Conservation (phyloP, 1,284 basidiomycete species). For the Stygiomarasmius scandens region DNA sequence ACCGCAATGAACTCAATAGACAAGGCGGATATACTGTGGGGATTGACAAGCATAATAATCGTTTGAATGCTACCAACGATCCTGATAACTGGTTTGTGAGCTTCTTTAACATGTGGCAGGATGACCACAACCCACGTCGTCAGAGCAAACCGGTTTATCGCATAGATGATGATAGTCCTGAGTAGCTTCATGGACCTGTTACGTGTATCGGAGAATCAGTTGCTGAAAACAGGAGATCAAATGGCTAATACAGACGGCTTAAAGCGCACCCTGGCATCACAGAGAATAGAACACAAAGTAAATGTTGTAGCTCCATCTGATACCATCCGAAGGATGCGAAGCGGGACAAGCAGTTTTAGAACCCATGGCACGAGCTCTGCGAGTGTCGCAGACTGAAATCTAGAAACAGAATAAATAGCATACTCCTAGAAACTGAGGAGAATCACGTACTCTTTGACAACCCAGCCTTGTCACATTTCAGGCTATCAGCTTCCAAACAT, state of each 20-base stretch:
- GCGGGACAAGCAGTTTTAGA: background rate
- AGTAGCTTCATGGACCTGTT: background rate
- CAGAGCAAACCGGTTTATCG: background rate
- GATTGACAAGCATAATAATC: background rate
- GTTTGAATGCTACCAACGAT: background rate
- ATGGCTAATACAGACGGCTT: background rate
- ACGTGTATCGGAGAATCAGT: background rate
- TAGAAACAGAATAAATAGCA: background rate
- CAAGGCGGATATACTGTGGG: background rate
- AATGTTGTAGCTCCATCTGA: background rate
- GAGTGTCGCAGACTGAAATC: background rate
- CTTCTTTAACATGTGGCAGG: too few species aligned
- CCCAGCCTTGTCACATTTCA: background rate
- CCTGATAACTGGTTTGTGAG: background rate
- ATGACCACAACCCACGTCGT: too few species aligned
- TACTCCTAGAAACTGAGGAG: background rate
- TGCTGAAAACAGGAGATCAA: background rate
- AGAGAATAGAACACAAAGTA: background rate
- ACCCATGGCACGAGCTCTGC: background rate
- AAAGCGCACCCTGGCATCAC: background rate
- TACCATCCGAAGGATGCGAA: background rate
- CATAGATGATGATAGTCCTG: background rate
- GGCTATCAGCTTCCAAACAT: background rate
- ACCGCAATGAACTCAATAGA: background rate
- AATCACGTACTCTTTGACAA: background rate